A percentile compares a stretch with the other conserved stretches of the same genome.
Evolutionary conservation across 495 filamentous ascomycete species (phyloP).

Genomic region (Trichoderma virens): DNA sequence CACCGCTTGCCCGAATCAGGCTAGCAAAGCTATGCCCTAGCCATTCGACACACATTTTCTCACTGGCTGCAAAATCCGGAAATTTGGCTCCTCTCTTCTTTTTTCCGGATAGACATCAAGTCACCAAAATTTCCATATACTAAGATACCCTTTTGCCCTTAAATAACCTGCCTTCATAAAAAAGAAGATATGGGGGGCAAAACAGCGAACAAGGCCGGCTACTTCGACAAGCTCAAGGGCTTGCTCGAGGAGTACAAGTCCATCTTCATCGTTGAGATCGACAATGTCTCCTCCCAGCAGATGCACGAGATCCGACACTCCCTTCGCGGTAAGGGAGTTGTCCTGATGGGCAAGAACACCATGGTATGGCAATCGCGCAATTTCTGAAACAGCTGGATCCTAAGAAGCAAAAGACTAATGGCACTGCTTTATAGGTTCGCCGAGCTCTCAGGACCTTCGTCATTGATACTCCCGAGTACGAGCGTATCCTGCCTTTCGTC

Average conservation of each 20-base stretch:
- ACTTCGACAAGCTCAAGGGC: constrained; percentile 98
- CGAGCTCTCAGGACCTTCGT: constrained; percentile 97
- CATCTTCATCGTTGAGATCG: constrained; percentile 94
- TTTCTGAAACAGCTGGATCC: neutral
- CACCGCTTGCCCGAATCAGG: constrained; percentile 9
- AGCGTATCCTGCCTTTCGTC: constrained; percentile 91
- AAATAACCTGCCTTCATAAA: constrained; percentile 91
- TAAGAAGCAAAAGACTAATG: constrained; percentile 17
- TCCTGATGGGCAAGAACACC: constrained; percentile 99
- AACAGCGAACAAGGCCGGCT: constrained; percentile 84
- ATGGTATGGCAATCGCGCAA: constrained; percentile 51
- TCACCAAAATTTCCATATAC: constrained; percentile 2
- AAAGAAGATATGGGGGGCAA: constrained; percentile 99
- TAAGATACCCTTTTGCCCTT: constrained; percentile 57
- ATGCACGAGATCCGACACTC: constrained; percentile 98
- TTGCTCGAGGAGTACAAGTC: constrained; percentile 86
- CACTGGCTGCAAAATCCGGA: constrained; percentile 19
- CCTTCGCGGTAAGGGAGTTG: constrained; percentile 81
- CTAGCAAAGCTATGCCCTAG: constrained; percentile 24
- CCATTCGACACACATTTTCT: constrained; percentile 18
- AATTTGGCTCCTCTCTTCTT: constrained; percentile 15
- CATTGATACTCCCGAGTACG: constrained; percentile 85
- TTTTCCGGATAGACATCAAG: neutral
- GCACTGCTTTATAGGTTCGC: constrained; percentile 54
- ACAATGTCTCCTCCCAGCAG: constrained; percentile 98